Base-by-base conservation (phyloP, 1,139 yeast genomes). In the Candida dubliniensis region DNA sequence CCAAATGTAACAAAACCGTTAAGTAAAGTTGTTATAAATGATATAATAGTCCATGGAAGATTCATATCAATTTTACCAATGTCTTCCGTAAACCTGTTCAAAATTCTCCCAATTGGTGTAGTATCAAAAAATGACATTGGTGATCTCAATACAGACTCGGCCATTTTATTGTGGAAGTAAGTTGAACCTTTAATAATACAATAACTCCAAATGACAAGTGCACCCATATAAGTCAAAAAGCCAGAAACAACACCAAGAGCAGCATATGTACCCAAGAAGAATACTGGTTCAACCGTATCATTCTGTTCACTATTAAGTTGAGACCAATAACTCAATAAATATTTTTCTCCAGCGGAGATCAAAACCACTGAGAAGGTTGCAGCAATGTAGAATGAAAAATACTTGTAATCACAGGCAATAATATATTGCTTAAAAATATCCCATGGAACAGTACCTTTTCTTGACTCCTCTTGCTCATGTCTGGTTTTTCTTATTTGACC, bases 101-200 rank as follows among this genome's bases (percentile, higher is more conserved):
- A 61, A 37, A 70, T 66, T 49, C 74, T 53, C 1, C 74, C 76
- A 26, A 65, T 57, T n/a, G 76, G 76, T 0, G 75, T 70, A 11
- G 76, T 70, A 47, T 71, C 76, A 47, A 70, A 71, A 49, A 69
- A 70, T 2, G 71, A 63, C 76, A 71, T 71, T 33, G 76, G 76
- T 2, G 74, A 61, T 45, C 71, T 59, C 45, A 69, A 59, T 1
- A 71, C 66, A n/a, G 64, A 53, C 36, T 53, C 48, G 3, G 73
- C 71, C 73, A 70, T 66, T 25, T 58, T 61, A 44, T 68, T 69
- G 48, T 71, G 76, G 55, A 69, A 67, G 44, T 56, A 56, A 31
- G 46, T 60, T n/a, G 74, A 61, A 8, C 70, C 72, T 40, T 55
- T 58, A 27, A 69, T 57, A 18, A 63, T 61, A 46, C 70, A 61